These are phyloP conservation scores for Termitomyces sp. DNA, from an alignment of 768 basidiomycete species.

Conservation along the genomic window DNA sequence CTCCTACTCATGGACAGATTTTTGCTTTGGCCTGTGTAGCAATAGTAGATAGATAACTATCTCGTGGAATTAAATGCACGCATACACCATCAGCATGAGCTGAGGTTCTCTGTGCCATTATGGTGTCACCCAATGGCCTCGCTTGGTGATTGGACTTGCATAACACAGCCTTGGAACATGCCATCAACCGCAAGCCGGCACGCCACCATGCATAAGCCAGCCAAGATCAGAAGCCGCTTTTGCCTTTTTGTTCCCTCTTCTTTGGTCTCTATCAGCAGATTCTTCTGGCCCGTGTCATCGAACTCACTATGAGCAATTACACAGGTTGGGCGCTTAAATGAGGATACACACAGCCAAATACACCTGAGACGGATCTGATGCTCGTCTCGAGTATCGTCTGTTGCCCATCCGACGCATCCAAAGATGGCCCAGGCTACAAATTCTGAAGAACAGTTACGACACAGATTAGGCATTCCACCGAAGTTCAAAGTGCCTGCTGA, in stretches of 20 bases:
- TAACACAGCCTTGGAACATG: constrained; percentile 13
- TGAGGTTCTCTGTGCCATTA: neutral
- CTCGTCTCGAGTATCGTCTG: constrained; percentile 9
- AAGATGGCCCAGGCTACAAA: constrained; percentile 8
- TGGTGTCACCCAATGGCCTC: neutral
- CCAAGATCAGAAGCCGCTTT: neutral
- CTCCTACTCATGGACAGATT: neutral
- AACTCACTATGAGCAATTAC: neutral
- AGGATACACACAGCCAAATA: constrained; percentile 17
- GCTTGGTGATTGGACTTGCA: neutral
- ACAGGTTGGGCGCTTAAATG: constrained; percentile 4
- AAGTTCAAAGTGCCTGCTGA: constrained; percentile 9
- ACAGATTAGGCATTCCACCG: constrained; percentile 12
- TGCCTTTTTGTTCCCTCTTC: neutral
- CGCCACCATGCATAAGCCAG: neutral
- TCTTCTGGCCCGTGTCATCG: neutral
- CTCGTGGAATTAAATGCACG: neutral
- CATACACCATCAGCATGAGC: neutral
- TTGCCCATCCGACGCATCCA: neutral
- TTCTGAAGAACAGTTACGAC: constrained; percentile 1
- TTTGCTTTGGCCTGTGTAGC: neutral
- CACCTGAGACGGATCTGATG: constrained; percentile 13
- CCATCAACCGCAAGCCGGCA: constrained; percentile 3
- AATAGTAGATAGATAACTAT: neutral
- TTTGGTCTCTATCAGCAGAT: neutral